Conservation (phyloP, 2,329 filamentous ascomycete genomes). For the Trichoderma atrobrunneum region DNA sequence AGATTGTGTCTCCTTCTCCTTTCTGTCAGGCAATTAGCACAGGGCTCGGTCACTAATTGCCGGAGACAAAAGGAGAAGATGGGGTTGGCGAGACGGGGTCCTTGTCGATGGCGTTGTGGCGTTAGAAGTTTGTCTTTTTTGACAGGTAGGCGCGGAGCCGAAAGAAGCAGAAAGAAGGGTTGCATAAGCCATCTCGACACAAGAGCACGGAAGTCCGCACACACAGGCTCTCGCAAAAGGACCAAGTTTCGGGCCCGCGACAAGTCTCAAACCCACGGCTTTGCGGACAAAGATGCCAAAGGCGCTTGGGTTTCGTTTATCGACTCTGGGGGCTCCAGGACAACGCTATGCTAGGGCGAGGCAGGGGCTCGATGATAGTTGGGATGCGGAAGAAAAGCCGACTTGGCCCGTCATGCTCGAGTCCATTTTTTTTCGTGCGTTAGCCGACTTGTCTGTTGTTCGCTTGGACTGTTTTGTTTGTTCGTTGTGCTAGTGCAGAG, state of each 20-base stretch:
- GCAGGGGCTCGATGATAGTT: not conserved
- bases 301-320: conserved; percentile 14
- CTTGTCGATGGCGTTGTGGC: not conserved
- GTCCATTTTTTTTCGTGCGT: conserved; percentile 6
- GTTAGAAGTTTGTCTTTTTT: not conserved
- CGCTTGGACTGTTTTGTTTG: not conserved
- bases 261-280: not conserved
- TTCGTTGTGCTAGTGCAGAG: not conserved
- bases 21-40: conserved; percentile 6
- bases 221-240: not conserved
- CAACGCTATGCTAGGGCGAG: not conserved
- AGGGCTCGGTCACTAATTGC: conserved; percentile 6
- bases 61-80: not conserved
- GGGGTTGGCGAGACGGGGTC: not conserved
- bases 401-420: conserved; percentile 11
- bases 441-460: conserved; percentile 4
- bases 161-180: not conserved
- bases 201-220: not conserved
- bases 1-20: not conserved
- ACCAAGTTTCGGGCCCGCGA: not conserved
- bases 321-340: not conserved
- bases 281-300: not conserved
- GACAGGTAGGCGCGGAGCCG: not conserved
- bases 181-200: not conserved
- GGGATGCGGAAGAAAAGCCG: conserved; percentile 11